Percentiles rank a stretch among this genome's conserved stretches.
phyloP scores from a whole-genome alignment of 129 eudicot genomes.

The Pseudognaphalium luteoalbum region DNA sequence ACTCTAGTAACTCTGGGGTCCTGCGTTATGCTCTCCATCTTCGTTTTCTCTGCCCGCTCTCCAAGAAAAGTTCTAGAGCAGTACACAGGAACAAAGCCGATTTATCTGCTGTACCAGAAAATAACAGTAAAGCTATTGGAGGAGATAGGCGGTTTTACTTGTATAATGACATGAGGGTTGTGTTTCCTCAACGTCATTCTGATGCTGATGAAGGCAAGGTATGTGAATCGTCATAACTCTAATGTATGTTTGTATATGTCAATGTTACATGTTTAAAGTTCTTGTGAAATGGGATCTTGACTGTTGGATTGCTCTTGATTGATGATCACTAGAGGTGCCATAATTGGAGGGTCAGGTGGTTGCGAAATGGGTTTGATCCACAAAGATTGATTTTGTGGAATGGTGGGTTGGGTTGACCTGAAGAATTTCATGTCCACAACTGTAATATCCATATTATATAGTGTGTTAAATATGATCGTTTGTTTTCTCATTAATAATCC shows the following conservation, averaged over 20 bases:
- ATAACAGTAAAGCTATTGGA: constrained; percentile 32
- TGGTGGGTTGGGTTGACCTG: not conserved
- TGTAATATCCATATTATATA: not conserved
- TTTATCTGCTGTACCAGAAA: constrained; percentile 50
- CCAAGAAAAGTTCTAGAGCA: constrained; percentile 49
- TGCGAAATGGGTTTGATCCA: not conserved
- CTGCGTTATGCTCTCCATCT: constrained; percentile 95
- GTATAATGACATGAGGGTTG: constrained; percentile 92
- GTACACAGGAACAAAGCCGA: constrained; percentile 63
- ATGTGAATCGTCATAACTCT: constrained; percentile 20
- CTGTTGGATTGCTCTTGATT: constrained; percentile 1
- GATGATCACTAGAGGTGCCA: not conserved
- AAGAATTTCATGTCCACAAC: not conserved
- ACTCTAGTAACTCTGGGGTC: constrained; percentile 56
- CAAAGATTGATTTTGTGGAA: not conserved
- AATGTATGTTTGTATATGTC: not conserved
- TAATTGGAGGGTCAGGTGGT: not conserved
- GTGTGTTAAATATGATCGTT: not conserved
- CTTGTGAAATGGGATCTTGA: constrained; percentile 6
- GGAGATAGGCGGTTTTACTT: constrained; percentile 81
- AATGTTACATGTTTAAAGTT: not conserved
- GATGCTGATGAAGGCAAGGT: constrained; percentile 99
- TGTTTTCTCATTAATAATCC: not conserved
- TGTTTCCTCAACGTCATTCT: constrained; percentile 98
- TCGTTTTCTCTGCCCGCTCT: constrained; percentile 71